Evolutionary conservation across 148 eudicot species (phyloP), one percentile per base, ranked within the genome.

Genomic region (Mesembryanthemum crystallinum): DNA sequence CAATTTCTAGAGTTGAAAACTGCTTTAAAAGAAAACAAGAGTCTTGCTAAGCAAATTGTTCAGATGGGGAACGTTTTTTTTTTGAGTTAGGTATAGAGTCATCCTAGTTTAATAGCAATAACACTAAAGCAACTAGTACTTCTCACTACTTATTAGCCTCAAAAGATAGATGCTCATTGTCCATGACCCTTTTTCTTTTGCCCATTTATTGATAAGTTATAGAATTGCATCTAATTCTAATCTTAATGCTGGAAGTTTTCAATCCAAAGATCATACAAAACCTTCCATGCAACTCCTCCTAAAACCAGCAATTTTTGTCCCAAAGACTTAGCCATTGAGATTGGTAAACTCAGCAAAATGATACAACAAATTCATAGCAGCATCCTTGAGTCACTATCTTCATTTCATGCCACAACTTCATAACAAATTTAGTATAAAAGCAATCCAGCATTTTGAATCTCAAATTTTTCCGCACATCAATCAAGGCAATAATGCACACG

Each of bases 401-500:
- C 58, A 17, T 52, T 52, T 14, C 58, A 52, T 4, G n/a, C 49
- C 49, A 45, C 49, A 45, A 45, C 49, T 8, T 45, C 49, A 11
- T 45, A 11, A 45, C 14, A 28, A 62, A 12, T 24, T 27, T 27
- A 60, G 4, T 8, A 27, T 27, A 60, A 6, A 35, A 20, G 25
- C 45, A n/a, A 33, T 33, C 68, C 39, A 64, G n/a, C 33, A 64
- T 18, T 35, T 35, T 37, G 45, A 65, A 65, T 25, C 69, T 65
- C 51, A 65, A 65, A 24, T 20, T 20, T 30, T n/a, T 43, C 14
- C 14, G 9, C 47, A 35, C 12, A 35, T 6, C 7, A n/a, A 24
- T 42, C 7, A 45, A 45, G 43, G 71, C 55, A 12, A n/a, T 55
- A 68, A 21, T 39, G 54, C 29, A 67, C 55, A 12, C 3, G 7